These are phyloP conservation scores for Aegilops sharonensis DNA, from an alignment of 176 grass and related monocot species.

Conservation along the genomic window DNA sequence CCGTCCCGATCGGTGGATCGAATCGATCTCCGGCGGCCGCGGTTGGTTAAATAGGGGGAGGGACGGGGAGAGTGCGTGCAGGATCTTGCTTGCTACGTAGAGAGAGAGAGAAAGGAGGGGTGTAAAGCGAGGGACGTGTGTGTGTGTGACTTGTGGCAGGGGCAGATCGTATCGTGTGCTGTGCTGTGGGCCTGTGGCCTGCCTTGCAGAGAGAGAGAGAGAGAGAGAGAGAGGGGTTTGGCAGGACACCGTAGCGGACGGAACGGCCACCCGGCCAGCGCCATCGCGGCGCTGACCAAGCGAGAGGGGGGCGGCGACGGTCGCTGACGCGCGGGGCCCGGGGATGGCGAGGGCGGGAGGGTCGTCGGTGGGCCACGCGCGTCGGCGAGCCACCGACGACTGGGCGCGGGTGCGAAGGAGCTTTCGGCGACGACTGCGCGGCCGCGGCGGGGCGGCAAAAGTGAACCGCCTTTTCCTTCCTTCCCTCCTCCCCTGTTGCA, in stretches of 20 bases:
- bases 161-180: constrained; percentile 12
- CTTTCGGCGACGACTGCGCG: too few species aligned
- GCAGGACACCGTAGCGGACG: neutral
- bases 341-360: neutral
- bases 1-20: neutral
- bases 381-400: neutral
- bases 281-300: neutral
- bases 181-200: neutral
- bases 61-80: constrained; percentile 6
- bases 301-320: accelerated
- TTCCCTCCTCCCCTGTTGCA: neutral
- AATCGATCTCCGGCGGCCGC: neutral
- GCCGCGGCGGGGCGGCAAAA: neutral
- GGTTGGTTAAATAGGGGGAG: neutral
- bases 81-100: neutral
- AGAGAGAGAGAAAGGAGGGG: neutral
- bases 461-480: neutral
- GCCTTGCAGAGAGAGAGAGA: neutral
- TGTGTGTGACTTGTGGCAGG: neutral
- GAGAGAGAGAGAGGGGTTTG: neutral
- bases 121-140: neutral
- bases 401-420: neutral
- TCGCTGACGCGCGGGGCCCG: neutral
- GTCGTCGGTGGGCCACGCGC: neutral
- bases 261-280: neutral